These are phyloP conservation scores for Wickerhamomyces xylosicus DNA, from an alignment of 805 yeast genomes.

Conservation along the genomic window DNA sequence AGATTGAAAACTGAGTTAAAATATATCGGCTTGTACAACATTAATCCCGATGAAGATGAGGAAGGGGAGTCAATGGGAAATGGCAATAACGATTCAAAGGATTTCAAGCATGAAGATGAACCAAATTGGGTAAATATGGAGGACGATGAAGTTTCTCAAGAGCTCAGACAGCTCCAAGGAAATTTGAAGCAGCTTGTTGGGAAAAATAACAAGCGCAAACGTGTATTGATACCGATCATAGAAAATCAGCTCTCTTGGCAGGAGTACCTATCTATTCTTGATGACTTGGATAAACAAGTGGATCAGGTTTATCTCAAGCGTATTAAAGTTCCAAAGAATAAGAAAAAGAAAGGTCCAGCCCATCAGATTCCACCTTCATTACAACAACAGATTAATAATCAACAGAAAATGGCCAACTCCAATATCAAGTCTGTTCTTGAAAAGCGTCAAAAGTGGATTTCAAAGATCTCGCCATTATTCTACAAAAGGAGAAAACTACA, in stretches of 20 bases:
- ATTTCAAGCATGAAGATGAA: constrained; percentile 19
- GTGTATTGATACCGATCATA: constrained; percentile 54
- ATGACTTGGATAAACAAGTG: constrained; percentile 92
- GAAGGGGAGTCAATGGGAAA: constrained; percentile 8
- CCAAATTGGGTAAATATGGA: constrained; percentile 69
- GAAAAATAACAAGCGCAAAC: constrained; percentile 59
- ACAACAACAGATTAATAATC: constrained; percentile 22
- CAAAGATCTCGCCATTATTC: constrained; percentile 82
- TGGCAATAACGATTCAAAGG: constrained; percentile 7
- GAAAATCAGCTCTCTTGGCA: constrained; percentile 93
- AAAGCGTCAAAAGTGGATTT: constrained; percentile 82
- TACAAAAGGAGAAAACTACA: constrained; percentile 18
- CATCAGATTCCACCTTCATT: constrained; percentile 21
- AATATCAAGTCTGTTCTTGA: constrained; percentile 75
- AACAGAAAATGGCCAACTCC: constrained; percentile 65
- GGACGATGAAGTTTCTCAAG: constrained; percentile 90
- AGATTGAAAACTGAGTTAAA: constrained; percentile 78
- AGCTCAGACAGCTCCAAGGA: constrained; percentile 62
- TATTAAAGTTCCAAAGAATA: constrained; percentile 54
- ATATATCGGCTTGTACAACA: constrained; percentile 78
- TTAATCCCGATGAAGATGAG: constrained; percentile 15
- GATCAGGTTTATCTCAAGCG: constrained; percentile 89
- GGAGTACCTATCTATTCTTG: constrained; percentile 81
- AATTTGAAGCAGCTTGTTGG: constrained; percentile 51
- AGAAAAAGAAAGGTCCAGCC: constrained; percentile 24